phyloP scores from a whole-genome alignment of 129 eudicot genomes.

The Flaveria brownii region DNA sequence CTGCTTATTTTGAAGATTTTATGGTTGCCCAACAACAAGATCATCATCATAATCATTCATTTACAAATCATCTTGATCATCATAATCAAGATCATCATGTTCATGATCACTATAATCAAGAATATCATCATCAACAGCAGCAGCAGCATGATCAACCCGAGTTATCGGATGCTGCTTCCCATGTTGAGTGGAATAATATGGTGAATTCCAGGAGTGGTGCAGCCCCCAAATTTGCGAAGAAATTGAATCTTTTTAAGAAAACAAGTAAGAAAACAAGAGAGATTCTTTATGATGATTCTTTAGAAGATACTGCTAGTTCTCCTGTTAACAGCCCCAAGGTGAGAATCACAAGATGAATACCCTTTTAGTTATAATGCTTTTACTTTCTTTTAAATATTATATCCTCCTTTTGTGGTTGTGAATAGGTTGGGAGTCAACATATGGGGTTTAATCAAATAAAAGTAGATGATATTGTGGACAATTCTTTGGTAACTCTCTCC shows the following conservation, averaged over 20 bases:
- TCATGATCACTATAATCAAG: background rate
- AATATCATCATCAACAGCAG: background rate
- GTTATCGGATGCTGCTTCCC: conserved; percentile 70
- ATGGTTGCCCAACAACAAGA: conserved; percentile 47
- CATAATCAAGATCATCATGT: background rate
- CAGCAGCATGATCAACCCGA: conserved; percentile 18
- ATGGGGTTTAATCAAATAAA: conserved; percentile 43
- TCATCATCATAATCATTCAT: conserved; percentile 19
- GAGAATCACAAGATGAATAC: background rate
- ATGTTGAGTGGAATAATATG: conserved; percentile 26
- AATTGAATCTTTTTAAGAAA: conserved; percentile 48
- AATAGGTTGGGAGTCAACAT: conserved; percentile 43
- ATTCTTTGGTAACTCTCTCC: conserved; percentile 36
- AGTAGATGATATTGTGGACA: conserved; percentile 31
- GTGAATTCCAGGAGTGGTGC: conserved; percentile 27
- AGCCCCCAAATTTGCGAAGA: conserved; percentile 41
- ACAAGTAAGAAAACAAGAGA: conserved; percentile 38
- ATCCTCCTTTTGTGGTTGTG: background rate
- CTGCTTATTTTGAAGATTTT: conserved; percentile 67
- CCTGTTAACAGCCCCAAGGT: conserved; percentile 90
- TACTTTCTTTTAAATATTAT: background rate
- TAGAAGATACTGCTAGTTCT: conserved; percentile 90
- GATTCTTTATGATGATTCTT: conserved; percentile 52
- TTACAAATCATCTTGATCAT: background rate
- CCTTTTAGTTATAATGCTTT: background rate